phyloP scores from a whole-genome alignment of 768 basidiomycete species.

The Pulveroboletus sp. region DNA sequence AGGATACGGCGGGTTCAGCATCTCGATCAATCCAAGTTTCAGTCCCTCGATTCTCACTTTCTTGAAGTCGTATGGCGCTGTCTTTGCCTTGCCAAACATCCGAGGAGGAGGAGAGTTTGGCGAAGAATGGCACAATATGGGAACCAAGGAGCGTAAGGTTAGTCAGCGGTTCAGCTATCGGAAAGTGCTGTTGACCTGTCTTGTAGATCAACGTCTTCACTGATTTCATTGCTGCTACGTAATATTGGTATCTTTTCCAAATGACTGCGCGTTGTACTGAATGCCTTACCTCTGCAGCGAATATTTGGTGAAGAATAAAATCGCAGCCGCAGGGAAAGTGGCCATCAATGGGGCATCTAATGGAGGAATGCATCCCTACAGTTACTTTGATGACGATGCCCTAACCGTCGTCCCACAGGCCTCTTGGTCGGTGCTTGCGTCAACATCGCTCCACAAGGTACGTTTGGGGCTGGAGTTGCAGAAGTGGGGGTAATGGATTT shows the following conservation, averaged over 20 bases:
- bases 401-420: slow-evolving; percentile 36
- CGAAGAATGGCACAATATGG: slow-evolving; percentile 78
- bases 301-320: slow-evolving; percentile 68
- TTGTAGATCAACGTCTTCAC: slow-evolving; percentile 66
- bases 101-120: slow-evolving; percentile 77
- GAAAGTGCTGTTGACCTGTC: slow-evolving; percentile 1
- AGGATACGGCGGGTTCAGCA: slow-evolving; percentile 82
- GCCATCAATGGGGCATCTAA: slow-evolving; percentile 79
- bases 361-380: slow-evolving; percentile 47
- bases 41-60: slow-evolving; percentile 68
- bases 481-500: slow-evolving; percentile 82
- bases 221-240: slow-evolving; percentile 82
- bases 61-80: slow-evolving; percentile 62
- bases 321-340: slow-evolving; percentile 63
- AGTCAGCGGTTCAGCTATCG: neutral
- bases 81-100: slow-evolving; percentile 57
- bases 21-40: slow-evolving; percentile 70
- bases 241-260: slow-evolving; percentile 21
- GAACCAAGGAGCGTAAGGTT: slow-evolving; percentile 67
- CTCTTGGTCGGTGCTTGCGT: slow-evolving; percentile 81
- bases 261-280: neutral
- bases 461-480: slow-evolving; percentile 72
- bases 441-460: slow-evolving; percentile 70
- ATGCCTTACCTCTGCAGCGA: slow-evolving; percentile 37
- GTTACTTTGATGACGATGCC: neutral